Base-by-base conservation (phyloP, 2,329 filamentous ascomycete species). In the Leptographium lundbergii region DNA sequence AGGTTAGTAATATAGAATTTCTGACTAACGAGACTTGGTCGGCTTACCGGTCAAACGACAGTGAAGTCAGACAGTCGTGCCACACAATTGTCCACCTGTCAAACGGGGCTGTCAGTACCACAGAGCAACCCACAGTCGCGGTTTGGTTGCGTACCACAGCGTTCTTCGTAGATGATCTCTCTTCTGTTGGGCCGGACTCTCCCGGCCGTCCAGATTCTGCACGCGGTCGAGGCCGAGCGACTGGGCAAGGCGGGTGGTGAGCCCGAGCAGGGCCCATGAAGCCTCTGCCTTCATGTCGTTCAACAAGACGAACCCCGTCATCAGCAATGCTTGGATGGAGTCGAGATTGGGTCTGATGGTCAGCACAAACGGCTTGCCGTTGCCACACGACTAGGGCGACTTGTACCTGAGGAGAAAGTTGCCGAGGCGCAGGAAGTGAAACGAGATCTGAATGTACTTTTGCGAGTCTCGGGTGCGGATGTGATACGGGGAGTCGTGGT, bases 281-380 rank as follows among this genome's bases (percentile, higher is more conserved):
- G 81, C 83, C 65, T 86, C 83, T 1, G 83, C 82, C 66, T 86
- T 86, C 83, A 86, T 86, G 61, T 86, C 83, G 63, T 86, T 86
- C 29, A 85, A 72, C 2, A 86, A 72, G 2, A 84, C 82, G 62
- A 86, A 85, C 34, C 81, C 78, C 4, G 81, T 81, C 51, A 86
- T 75, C 1, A 86, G 72, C 48, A 86, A 70, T 1, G 82, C 82
- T 67, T 86, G 83, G 29, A 86, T 82, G 5, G 82, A 84, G 67
- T 86, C 82, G 47, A 86, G 76, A 0, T 84, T 85, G 2, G 83
- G 83, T 36, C 80, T 81, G 58, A 2, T 27, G 25, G 34, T 34
- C 25, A 56, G 52, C 17, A 29, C 10, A 1, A 36, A 9, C 6
- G 22, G 27, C 27, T n/a, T 19, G 19, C 10, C 2, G 6, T 6